These are phyloP conservation scores for Lasiosphaeria hispida DNA, from an alignment of 495 filamentous ascomycete genomes.

Conservation along the genomic window DNA sequence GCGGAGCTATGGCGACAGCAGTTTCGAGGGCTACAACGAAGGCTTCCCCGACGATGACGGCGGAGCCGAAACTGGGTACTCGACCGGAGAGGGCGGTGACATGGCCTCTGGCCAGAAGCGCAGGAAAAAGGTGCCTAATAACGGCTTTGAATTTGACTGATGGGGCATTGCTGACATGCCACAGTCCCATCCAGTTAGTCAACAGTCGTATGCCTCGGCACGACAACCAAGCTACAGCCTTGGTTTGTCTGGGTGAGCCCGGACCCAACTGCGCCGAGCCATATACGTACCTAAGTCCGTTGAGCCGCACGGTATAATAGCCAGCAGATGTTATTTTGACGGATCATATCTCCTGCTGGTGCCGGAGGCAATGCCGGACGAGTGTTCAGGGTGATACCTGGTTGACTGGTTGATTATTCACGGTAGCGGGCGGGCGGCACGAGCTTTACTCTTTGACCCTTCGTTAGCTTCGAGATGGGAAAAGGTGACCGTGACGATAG, in stretches of 20 bases:
- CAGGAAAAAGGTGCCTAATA: constrained; percentile 54
- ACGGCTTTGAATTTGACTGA: constrained; percentile 26
- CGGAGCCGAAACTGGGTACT: constrained; percentile 47
- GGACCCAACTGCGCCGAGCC: constrained; percentile 12
- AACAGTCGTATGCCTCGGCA: constrained; percentile 27
- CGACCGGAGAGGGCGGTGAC: constrained; percentile 49
- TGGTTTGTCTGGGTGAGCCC: constrained; percentile 35
- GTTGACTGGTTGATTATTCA: constrained; percentile 23
- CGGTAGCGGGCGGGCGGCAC: constrained; percentile 1
- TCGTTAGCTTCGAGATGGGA: too few species aligned
- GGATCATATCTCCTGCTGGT: background rate
- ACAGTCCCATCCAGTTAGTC: constrained; percentile 26
- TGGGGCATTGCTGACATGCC: constrained; percentile 24
- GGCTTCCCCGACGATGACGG: constrained; percentile 51
- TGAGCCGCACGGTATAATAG: background rate
- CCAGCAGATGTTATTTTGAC: background rate
- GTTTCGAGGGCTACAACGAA: constrained; percentile 58
- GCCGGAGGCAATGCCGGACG: constrained; percentile 20
- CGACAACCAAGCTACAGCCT: constrained; percentile 43
- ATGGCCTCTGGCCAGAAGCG: constrained; percentile 47
- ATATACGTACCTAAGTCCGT: background rate
- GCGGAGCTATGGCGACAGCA: constrained; percentile 53
- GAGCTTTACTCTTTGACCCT: background rate
- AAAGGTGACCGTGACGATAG: too few species aligned
- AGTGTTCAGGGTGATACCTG: constrained; percentile 41